Evolutionary conservation across 257 asterid genomes (phyloP).

Genomic region (Solanum infundibuliforme): DNA sequence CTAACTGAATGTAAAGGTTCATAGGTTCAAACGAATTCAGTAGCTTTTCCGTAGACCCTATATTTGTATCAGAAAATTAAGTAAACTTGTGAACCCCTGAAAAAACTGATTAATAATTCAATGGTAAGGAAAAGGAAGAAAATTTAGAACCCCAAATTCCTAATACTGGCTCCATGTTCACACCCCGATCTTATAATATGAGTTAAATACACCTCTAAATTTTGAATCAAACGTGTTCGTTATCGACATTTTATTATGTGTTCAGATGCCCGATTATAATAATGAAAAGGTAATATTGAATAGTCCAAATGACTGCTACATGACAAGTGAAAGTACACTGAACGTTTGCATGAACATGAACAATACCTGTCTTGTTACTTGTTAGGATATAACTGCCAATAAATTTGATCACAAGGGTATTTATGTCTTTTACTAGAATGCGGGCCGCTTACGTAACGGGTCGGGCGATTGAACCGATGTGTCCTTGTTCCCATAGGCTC

Average conservation of each 20-base stretch:
- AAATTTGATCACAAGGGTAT: not conserved
- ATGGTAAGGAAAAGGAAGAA: no score
- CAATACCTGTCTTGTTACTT: not conserved
- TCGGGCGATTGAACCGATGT: constrained; percentile 18
- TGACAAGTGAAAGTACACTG: constrained; percentile 2
- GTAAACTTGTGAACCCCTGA: no score
- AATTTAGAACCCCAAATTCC: no score
- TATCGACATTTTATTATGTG: not conserved
- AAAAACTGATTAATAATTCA: no score
- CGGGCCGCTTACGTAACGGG: constrained; percentile 24
- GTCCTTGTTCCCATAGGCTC: constrained; percentile 6
- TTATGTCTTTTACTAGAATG: not conserved
- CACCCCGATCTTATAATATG: no score
- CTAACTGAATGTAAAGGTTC: no score
- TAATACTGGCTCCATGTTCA: no score
- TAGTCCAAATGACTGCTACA: not conserved
- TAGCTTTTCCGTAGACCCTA: no score
- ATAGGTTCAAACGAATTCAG: accelerated
- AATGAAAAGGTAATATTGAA: not conserved
- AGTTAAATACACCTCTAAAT: no score
- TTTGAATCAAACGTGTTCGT: accelerated
- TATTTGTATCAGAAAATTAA: no score
- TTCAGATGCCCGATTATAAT: not conserved
- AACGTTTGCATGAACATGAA: constrained; percentile 1
- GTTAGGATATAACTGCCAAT: not conserved